These are phyloP conservation scores for Salix dunnii DNA, from an alignment of 345 rosid genomes.

Conservation along the genomic window DNA sequence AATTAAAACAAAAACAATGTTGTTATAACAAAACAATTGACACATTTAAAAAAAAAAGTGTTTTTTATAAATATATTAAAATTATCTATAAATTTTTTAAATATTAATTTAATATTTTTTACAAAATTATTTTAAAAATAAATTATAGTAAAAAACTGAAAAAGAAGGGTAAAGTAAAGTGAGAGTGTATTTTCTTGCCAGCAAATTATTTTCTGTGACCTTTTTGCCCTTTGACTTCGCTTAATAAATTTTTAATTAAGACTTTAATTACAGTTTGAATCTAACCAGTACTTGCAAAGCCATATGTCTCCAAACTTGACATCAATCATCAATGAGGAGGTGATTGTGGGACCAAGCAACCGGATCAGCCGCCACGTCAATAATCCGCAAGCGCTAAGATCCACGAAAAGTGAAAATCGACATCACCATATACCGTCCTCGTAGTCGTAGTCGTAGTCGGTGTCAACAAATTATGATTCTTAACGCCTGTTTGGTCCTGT, in stretches of 20 bases:
- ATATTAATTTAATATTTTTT: too few relatives aligned
- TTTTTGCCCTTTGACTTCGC: neutral
- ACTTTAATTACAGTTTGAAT: neutral
- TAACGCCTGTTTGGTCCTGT: too few relatives aligned
- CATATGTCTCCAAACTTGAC: neutral
- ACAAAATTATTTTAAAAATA: too few relatives aligned
- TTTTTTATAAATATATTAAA: too few relatives aligned
- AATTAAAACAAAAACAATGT: too few relatives aligned
- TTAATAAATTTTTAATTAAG: neutral
- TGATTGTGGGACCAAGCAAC: constrained; percentile 1
- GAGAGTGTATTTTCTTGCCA: neutral
- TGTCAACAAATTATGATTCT: too few relatives aligned
- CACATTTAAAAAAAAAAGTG: too few relatives aligned
- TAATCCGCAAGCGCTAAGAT: neutral
- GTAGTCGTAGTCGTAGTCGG: constrained; percentile 15
- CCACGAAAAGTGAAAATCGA: neutral
- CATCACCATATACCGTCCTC: constrained; percentile 33
- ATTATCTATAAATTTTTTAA: too few relatives aligned
- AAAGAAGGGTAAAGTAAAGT: too few relatives aligned
- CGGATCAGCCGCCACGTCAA: neutral
- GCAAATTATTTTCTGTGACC: neutral
- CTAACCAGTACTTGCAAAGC: too few relatives aligned
- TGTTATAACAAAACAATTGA: too few relatives aligned
- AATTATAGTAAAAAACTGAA: too few relatives aligned
- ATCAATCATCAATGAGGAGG: neutral